Evolutionary conservation across 2,329 filamentous ascomycete genomes (phyloP).

Genomic region (Fusarium brachygibbosum): DNA sequence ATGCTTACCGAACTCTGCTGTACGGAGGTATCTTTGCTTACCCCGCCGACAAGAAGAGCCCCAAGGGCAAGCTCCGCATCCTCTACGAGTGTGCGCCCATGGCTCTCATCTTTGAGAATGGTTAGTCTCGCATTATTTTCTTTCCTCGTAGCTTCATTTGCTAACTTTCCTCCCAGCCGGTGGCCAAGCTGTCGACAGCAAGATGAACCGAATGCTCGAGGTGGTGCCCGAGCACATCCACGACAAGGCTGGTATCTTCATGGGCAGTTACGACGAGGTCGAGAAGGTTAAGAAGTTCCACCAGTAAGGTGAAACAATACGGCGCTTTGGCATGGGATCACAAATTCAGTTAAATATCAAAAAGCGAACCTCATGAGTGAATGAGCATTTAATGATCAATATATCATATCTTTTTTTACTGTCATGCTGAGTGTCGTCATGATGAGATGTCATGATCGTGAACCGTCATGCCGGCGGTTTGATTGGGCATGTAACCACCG

Average conservation of each 20-base stretch:
- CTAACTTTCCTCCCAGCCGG: conserved; percentile 72
- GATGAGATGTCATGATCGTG: conserved; percentile 34
- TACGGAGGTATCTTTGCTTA: conserved; percentile 99
- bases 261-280: conserved; percentile 94
- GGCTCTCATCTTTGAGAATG: conserved; percentile 99
- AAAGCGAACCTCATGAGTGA: conserved; percentile 44
- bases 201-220: conserved; percentile 90
- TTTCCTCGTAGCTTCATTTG: neutral
- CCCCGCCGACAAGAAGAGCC: conserved; percentile 96
- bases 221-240: conserved; percentile 94
- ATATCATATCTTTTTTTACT: conserved; percentile 24
- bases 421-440: conserved; percentile 30
- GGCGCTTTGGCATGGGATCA: conserved; percentile 35
- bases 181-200: conserved; percentile 90
- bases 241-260: conserved; percentile 94
- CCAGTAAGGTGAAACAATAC: conserved; percentile 53
- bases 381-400: conserved; percentile 48
- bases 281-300: conserved; percentile 93
- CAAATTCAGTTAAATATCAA: conserved; percentile 40
- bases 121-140: conserved; percentile 63
- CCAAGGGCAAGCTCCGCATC: conserved; percentile 97
- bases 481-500: neutral
- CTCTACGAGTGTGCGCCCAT: conserved; percentile 99
- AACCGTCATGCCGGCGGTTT: conserved; percentile 28
- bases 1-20: conserved; percentile 93